Evolutionary conservation across 1,284 basidiomycete species (phyloP).

Genomic region (Hypsizygus ulmarius): DNA sequence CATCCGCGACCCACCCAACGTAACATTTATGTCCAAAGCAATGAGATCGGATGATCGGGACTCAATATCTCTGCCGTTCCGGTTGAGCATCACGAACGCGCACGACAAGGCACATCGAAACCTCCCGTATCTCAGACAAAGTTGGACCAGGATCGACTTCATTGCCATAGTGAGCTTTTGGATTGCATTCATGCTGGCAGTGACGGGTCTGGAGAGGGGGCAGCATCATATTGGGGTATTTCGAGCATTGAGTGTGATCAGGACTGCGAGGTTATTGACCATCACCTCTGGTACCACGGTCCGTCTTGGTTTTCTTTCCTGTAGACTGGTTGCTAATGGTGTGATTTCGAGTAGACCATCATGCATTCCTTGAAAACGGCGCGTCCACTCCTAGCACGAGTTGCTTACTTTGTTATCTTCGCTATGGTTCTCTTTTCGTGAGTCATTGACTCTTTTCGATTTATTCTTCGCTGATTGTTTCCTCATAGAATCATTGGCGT

Average conservation of each 20-base stretch:
- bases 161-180: conserved; percentile 83
- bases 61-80: conserved; percentile 61
- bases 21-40: conserved; percentile 48
- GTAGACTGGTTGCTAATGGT: background rate
- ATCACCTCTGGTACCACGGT: conserved; percentile 92
- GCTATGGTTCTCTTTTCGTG: conserved; percentile 88
- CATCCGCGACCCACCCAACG: conserved; percentile 30
- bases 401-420: conserved; percentile 90
- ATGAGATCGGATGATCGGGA: conserved; percentile 49
- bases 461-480: conserved; percentile 7
- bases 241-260: conserved; percentile 85
- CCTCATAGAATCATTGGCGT: conserved; percentile 80
- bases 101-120: conserved; percentile 58
- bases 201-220: conserved; percentile 63
- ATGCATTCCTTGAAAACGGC: conserved; percentile 92
- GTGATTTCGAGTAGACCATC: conserved; percentile 63
- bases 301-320: conserved; percentile 26
- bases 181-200: conserved; percentile 74
- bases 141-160: conserved; percentile 92
- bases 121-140: conserved; percentile 87
- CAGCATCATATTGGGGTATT: conserved; percentile 82
- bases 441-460: conserved; percentile 27
- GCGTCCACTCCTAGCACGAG: conserved; percentile 82
- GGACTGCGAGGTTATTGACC: conserved; percentile 81
- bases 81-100: conserved; percentile 54